Percentiles rank a stretch among this genome's conserved stretches.
Conservation (phyloP, 345 rosid species). For the Gossypium longicalyx region DNA sequence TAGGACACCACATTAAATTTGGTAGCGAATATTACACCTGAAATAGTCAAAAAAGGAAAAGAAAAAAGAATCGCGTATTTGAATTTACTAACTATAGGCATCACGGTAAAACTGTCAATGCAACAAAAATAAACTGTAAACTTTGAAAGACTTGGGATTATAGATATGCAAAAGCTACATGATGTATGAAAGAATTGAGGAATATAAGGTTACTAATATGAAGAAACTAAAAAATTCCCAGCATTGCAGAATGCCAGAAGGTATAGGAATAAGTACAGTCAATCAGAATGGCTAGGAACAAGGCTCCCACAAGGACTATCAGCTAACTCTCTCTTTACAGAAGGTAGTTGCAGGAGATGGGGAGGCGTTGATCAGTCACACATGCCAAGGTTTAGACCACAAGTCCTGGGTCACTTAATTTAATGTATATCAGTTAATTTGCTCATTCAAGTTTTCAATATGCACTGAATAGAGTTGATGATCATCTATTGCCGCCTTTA, state of each 20-base stretch:
- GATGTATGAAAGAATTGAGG: not conserved
- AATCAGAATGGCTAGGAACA: not conserved
- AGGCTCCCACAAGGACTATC: not conserved
- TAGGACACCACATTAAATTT: not conserved
- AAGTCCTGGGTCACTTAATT: not conserved
- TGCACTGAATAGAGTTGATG: not conserved
- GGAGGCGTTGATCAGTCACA: not conserved
- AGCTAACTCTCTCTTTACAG: not conserved
- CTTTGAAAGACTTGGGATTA: not conserved
- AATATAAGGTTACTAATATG: not conserved
- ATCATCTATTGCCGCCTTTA: not conserved
- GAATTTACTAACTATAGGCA: not conserved
- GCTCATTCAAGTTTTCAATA: not conserved
- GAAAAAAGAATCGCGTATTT: not conserved
- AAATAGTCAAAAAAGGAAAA: not conserved
- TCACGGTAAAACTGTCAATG: not conserved
- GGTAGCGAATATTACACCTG: not conserved
- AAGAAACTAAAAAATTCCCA: not conserved
- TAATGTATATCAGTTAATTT: not conserved
- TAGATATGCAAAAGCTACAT: not conserved
- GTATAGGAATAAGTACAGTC: not conserved
- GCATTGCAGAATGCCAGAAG: not conserved
- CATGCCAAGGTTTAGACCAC: not conserved
- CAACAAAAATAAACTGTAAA: not conserved
- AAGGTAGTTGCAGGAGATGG: slow-evolving; percentile 2